Base-by-base conservation (phyloP, 768 basidiomycete genomes). In the Xerocomus spinulosus region DNA sequence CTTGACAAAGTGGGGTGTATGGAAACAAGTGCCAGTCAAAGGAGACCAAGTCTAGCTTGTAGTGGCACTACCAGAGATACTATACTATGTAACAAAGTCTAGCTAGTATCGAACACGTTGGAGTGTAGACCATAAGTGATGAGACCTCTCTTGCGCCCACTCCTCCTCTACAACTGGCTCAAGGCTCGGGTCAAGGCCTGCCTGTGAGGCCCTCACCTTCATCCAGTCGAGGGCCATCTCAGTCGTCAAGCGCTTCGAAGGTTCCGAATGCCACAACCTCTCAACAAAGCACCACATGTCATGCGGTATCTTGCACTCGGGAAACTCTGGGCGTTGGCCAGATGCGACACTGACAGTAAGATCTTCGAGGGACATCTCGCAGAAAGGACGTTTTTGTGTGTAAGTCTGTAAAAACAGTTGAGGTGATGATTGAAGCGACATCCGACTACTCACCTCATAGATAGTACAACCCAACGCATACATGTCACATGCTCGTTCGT, bases 381-480 rank as follows among this genome's bases (percentile, higher is more conserved):
- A 0, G 30, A 62, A 55, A 3, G 60, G 61, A 15, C 28, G 36
- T 24, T 9, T 44, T n/a, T 43, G 48, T 7, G 55, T 48, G 43
- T 63, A 64, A 15, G 35, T 44, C 62, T 62, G 38, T 9, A 21
- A 28, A 7, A 26, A 12, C 8, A 0, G 24, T 42, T 44, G n/a
- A 52, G 30, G 7, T 0, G 10, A 26, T 14, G 20, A 32, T 34
- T 3, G n/a, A 40, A 9, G 17, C 26, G 20, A 23, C 24, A 20
- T 2, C n/a, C 6, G 26, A n/a, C 17, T 6, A 52, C 63, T 10
- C 42, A 69, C 70, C 58, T 61, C 69, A 28, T 72, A 74, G 33
- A 69, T 68, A 2, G 72, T 71, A 42, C 71, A 74, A 21, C 62
- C 70, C 32, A 70, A 61, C 1, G 74, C 68, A 49, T 75, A 75